These are phyloP conservation scores for Cladosporium colombiae DNA, from an alignment of 2,329 filamentous ascomycete species.

Conservation along the genomic window DNA sequence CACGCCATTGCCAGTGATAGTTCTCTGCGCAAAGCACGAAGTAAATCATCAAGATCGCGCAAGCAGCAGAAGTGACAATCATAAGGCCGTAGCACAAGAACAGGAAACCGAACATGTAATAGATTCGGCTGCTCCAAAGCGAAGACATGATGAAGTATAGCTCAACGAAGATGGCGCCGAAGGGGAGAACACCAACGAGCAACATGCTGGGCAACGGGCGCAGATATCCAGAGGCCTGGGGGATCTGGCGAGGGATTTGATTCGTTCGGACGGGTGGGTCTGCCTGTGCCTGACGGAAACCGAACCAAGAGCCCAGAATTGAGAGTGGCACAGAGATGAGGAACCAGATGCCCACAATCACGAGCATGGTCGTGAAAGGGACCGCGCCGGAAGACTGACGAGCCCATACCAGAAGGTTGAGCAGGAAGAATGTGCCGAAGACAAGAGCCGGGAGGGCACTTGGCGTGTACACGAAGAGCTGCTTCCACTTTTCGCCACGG, in stretches of 20 bases:
- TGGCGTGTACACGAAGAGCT: slow-evolving; percentile 87
- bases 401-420: slow-evolving; percentile 95
- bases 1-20: slow-evolving; percentile 98
- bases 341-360: slow-evolving; percentile 94
- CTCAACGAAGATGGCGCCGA: slow-evolving; percentile 96
- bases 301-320: slow-evolving; percentile 86
- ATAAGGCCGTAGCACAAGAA: slow-evolving; percentile 97
- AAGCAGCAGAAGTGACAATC: slow-evolving; percentile 90
- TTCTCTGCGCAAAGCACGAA: slow-evolving; percentile 95
- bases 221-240: slow-evolving; percentile 78
- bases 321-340: slow-evolving; percentile 91
- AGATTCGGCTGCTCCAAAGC: slow-evolving; percentile 97
- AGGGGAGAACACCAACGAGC: slow-evolving; percentile 87
- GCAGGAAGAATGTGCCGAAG: slow-evolving; percentile 84
- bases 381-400: slow-evolving; percentile 91
- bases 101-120: slow-evolving; percentile 99
- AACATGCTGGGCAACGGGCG: slow-evolving; percentile 86
- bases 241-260: slow-evolving; percentile 96
- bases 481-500: slow-evolving; percentile 89
- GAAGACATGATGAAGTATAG: slow-evolving; percentile 99
- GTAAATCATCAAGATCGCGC: slow-evolving; percentile 92
- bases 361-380: slow-evolving; percentile 94
- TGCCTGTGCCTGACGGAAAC: slow-evolving; percentile 71
- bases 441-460: slow-evolving; percentile 82
- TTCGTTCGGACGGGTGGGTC: slow-evolving; percentile 88